Conservation (phyloP, 2,329 filamentous ascomycete genomes). For the Aspergillus melleus region DNA sequence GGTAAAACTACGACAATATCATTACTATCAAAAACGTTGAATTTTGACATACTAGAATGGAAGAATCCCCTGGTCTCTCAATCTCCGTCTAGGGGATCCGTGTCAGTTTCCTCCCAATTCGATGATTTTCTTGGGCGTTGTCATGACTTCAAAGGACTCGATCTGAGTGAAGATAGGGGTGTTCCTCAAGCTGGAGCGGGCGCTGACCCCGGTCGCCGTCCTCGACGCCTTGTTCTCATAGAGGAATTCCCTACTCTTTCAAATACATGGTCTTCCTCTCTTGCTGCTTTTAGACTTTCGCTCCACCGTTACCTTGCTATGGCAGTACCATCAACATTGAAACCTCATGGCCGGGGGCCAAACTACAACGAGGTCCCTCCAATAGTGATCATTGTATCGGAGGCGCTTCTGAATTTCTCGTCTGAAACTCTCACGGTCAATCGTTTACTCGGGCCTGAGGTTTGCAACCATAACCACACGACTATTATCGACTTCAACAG, state of each 20-base stretch:
- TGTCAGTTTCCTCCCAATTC: slow-evolving; percentile 77
- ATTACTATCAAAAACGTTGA: slow-evolving; percentile 74
- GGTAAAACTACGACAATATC: slow-evolving; percentile 89
- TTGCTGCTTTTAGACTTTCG: slow-evolving; percentile 72
- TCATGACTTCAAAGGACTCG: slow-evolving; percentile 74
- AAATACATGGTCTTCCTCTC: slow-evolving; percentile 61
- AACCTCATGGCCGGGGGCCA: slow-evolving; percentile 21
- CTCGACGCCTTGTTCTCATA: slow-evolving; percentile 65
- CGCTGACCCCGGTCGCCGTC: slow-evolving; percentile 17
- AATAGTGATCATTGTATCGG: slow-evolving; percentile 86
- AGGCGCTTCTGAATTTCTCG: slow-evolving; percentile 81
- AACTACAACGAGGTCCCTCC: slow-evolving; percentile 58
- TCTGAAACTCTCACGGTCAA: slow-evolving; percentile 93
- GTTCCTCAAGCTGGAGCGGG: slow-evolving; percentile 2
- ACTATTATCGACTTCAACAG: slow-evolving; percentile 88
- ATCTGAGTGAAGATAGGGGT: slow-evolving; percentile 37
- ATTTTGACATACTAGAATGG: slow-evolving; percentile 82
- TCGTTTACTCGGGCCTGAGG: slow-evolving; percentile 80
- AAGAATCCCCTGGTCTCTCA: slow-evolving; percentile 72
- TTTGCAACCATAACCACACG: slow-evolving; percentile 76
- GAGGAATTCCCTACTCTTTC: slow-evolving; percentile 83
- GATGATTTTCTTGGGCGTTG: slow-evolving; percentile 86
- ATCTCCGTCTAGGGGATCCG: slow-evolving; percentile 60
- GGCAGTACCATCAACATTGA: slow-evolving; percentile 55
- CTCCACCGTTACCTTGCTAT: slow-evolving; percentile 73